These are phyloP conservation scores for Sclerotinia subarctica DNA, from an alignment of 2,329 filamentous ascomycete genomes.

Conservation along the genomic window DNA sequence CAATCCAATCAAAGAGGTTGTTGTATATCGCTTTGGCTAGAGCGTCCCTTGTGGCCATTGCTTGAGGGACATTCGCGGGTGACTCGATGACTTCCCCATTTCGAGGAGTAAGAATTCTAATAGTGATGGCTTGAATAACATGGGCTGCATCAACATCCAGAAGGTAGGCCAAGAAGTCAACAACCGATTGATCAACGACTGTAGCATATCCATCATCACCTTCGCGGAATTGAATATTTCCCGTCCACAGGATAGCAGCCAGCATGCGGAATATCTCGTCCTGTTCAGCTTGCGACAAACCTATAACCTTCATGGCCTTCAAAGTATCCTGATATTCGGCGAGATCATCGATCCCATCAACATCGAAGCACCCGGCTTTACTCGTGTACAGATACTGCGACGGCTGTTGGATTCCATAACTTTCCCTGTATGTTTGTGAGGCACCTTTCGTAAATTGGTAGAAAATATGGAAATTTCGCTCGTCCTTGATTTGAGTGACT, in stretches of 20 bases:
- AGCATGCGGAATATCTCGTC: constrained; percentile 97
- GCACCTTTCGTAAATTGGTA: constrained; percentile 98
- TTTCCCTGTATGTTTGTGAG: constrained; percentile 78
- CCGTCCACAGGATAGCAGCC: constrained; percentile 86
- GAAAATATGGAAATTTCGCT: constrained; percentile 99
- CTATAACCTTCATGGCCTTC: constrained; percentile 93
- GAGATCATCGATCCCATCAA: constrained; percentile 88
- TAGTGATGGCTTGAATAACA: constrained; percentile 83
- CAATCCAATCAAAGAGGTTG: constrained; percentile 99
- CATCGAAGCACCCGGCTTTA: constrained; percentile 89
- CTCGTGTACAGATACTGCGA: constrained; percentile 94
- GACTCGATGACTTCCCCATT: constrained; percentile 66
- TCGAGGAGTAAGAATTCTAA: constrained; percentile 73
- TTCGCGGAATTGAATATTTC: constrained; percentile 88
- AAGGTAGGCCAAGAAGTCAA: constrained; percentile 92
- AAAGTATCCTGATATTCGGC: constrained; percentile 87
- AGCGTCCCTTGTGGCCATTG: constrained; percentile 81
- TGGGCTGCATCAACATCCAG: constrained; percentile 80
- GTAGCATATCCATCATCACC: constrained; percentile 85
- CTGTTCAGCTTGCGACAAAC: constrained; percentile 81
- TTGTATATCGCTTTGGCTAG: constrained; percentile 94
- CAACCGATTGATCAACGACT: constrained; percentile 83
- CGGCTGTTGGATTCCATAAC: constrained; percentile 87
- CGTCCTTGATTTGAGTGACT: constrained; percentile 89
- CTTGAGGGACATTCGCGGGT: constrained; percentile 84